Conservation (phyloP, 2,329 filamentous ascomycete species). For the Amesomyces nigricolor region DNA sequence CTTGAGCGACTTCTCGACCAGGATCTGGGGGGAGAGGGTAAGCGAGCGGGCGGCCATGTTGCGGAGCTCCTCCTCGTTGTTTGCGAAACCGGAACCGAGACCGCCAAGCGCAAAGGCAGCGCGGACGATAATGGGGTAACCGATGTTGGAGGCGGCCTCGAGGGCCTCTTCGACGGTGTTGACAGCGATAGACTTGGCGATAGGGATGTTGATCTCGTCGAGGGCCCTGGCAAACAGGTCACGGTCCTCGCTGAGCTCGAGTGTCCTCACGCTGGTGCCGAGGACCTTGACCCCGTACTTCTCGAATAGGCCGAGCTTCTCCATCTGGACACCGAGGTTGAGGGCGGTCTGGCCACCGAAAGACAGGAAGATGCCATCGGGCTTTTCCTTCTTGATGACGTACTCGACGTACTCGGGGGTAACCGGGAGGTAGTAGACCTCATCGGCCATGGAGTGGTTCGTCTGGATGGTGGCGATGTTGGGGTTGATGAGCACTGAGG, state of each 20-base stretch:
- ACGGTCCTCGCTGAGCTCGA: conserved; percentile 92
- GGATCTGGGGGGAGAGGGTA: conserved; percentile 88
- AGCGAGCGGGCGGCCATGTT: conserved; percentile 90
- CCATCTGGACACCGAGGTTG: conserved; percentile 95
- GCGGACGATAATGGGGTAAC: conserved; percentile 96
- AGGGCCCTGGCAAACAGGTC: conserved; percentile 93
- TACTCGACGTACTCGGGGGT: conserved; percentile 97
- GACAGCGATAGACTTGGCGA: conserved; percentile 92
- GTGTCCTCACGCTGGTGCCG: conserved; percentile 87
- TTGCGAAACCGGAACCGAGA: conserved; percentile 92
- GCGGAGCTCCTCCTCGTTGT: conserved; percentile 87
- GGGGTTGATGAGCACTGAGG: conserved; percentile 91
- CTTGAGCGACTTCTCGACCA: conserved; percentile 98
- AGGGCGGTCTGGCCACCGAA: conserved; percentile 97
- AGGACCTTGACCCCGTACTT: conserved; percentile 94
- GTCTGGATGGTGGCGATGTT: conserved; percentile 99
- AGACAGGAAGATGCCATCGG: conserved; percentile 94
- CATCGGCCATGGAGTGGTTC: conserved; percentile 89
- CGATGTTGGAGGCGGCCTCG: conserved; percentile 76
- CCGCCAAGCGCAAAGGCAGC: conserved; percentile 95
- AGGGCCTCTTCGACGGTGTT: conserved; percentile 87
- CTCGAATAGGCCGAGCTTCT: conserved; percentile 91
- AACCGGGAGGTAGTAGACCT: conserved; percentile 97
- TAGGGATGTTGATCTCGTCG: conserved; percentile 95
- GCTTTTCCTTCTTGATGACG: conserved; percentile 90